A percentile compares a stretch with the other conserved stretches of the same genome.
These are phyloP conservation scores for Xylariaceae sp. DNA, from an alignment of 2,329 filamentous ascomycete genomes.

Conservation along the genomic window DNA sequence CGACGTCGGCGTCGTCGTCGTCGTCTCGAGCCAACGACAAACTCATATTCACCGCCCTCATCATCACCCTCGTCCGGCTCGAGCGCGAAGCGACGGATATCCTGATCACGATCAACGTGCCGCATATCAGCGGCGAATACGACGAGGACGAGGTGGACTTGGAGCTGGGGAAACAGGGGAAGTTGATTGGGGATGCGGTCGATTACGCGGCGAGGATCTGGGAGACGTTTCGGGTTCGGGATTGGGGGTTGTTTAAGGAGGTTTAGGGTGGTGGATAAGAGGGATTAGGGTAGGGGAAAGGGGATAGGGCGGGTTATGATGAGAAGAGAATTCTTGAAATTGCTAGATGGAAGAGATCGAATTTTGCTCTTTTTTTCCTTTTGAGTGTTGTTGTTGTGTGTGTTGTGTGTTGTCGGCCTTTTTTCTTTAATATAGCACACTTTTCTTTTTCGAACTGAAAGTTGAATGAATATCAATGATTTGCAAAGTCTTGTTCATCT, in stretches of 20 bases:
- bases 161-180: slow-evolving; percentile 58
- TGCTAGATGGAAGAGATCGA: too few species aligned
- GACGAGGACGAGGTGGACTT: slow-evolving; percentile 66
- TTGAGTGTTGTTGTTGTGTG: too few species aligned
- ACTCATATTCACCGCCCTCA: slow-evolving; percentile 65
- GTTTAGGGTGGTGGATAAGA: slow-evolving; percentile 15
- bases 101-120: slow-evolving; percentile 81
- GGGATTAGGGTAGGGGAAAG: neutral
- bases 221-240: slow-evolving; percentile 68
- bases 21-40: slow-evolving; percentile 34
- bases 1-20: slow-evolving; percentile 26
- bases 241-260: slow-evolving; percentile 68
- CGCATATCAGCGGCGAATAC: slow-evolving; percentile 71
- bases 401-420: too few species aligned
- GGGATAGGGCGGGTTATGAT: too few species aligned
- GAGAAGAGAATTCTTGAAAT: too few species aligned
- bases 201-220: slow-evolving; percentile 65
- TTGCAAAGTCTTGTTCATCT: too few species aligned
- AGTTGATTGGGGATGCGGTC: slow-evolving; percentile 61
- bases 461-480: too few species aligned
- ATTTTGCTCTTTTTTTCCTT: too few species aligned
- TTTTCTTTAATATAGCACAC: too few species aligned
- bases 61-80: slow-evolving; percentile 71
- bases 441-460: too few species aligned
- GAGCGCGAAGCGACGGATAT: slow-evolving; percentile 73